A percentile compares a stretch with the other conserved stretches of the same genome.
These are phyloP conservation scores for Inga laurina DNA, from an alignment of 306 rosid species.

Conservation along the genomic window DNA sequence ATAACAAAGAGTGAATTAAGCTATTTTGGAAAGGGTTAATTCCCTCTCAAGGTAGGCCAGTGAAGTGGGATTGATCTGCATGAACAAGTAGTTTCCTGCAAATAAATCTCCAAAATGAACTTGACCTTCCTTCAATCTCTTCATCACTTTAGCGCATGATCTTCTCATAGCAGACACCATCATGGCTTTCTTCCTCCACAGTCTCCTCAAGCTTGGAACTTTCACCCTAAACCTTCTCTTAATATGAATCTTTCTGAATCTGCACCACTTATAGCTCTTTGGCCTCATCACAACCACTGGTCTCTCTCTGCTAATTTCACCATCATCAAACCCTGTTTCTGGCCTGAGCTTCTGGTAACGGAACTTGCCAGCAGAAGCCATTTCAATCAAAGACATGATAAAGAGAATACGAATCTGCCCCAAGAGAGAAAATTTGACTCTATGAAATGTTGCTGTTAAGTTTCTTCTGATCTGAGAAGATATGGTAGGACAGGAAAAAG, in stretches of 20 bases:
- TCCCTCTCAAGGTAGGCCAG: constrained; percentile 43
- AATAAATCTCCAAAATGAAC: constrained; percentile 76
- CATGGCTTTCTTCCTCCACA: constrained; percentile 58
- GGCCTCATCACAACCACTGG: constrained; percentile 25
- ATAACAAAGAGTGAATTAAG: constrained; percentile 15
- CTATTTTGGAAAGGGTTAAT: constrained; percentile 35
- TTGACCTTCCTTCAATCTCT: constrained; percentile 62
- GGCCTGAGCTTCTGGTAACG: constrained; percentile 43
- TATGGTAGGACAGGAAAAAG: not conserved
- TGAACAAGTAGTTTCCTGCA: constrained; percentile 80
- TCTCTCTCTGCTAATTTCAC: constrained; percentile 29
- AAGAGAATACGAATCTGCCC: not conserved
- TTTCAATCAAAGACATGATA: constrained; percentile 34
- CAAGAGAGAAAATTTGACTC: not conserved
- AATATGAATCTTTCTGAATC: constrained; percentile 41
- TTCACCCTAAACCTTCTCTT: constrained; percentile 64
- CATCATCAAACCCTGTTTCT: constrained; percentile 26
- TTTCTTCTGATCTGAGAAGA: not conserved
- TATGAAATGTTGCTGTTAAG: not conserved
- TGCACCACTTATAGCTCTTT: constrained; percentile 48
- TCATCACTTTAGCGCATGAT: constrained; percentile 46
- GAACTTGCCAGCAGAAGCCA: constrained; percentile 27
- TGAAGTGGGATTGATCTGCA: constrained; percentile 67
- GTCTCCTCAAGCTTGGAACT: constrained; percentile 61
- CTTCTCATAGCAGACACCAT: constrained; percentile 44